phyloP scores from a whole-genome alignment of 2,329 filamentous ascomycete genomes.

The Tolypocladium tundrense region DNA sequence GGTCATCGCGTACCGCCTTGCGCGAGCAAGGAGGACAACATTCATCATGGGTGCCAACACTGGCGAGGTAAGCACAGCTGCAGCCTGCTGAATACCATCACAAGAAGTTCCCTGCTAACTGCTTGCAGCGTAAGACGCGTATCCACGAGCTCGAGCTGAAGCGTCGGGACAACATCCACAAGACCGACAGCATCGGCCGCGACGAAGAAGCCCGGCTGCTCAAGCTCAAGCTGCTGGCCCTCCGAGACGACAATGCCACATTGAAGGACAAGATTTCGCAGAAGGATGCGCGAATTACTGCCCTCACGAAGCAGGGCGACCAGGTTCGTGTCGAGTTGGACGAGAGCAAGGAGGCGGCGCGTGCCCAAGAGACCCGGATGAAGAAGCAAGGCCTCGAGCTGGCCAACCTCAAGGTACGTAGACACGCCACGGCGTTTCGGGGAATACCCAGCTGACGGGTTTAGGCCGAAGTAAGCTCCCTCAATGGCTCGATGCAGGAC shows the following conservation, averaged over 20 bases:
- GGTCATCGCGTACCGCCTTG: neutral
- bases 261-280: constrained; percentile 53
- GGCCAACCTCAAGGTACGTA: constrained; percentile 33
- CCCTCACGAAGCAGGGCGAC: constrained; percentile 28
- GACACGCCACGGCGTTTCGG: rapidly evolving
- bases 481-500: constrained; percentile 57
- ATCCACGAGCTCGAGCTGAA: constrained; percentile 55
- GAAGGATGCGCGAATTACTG: constrained; percentile 48
- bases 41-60: constrained; percentile 15
- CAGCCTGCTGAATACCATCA: too few relatives aligned
- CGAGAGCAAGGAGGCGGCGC: constrained; percentile 28
- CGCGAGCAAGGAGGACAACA: neutral
- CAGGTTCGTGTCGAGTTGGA: constrained; percentile 32
- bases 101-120: constrained; percentile 1
- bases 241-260: constrained; percentile 63
- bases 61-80: constrained; percentile 14
- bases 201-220: constrained; percentile 66
- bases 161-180: constrained; percentile 55
- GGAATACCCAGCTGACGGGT: constrained; percentile 2
- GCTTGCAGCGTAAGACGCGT: constrained; percentile 29
- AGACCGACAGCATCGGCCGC: constrained; percentile 58
- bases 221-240: constrained; percentile 57
- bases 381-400: constrained; percentile 39
- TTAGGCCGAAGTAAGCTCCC: constrained; percentile 60
- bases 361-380: constrained; percentile 35